Base-by-base conservation (phyloP, 176 grass and related monocot species). In the Thalia dealbata region DNA sequence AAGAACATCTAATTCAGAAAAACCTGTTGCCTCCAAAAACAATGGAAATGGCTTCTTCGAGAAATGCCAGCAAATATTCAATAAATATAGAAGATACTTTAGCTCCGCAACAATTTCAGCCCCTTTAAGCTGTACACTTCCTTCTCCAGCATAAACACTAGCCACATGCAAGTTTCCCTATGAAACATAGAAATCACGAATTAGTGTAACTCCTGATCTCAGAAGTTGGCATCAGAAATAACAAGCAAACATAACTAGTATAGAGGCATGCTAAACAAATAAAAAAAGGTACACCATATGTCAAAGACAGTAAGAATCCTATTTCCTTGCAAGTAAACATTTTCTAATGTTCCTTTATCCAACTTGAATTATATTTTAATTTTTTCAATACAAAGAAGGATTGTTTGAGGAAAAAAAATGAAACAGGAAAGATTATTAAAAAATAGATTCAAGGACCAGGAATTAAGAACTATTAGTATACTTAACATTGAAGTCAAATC, bases 1-100 rank as follows among this genome's bases (percentile, higher is more conserved):
- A 50, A 97, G 77, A 82, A 88, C 95, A 88, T 92, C 87, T 70
- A 91, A 81, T 52, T 7, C 26, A 2, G 87, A 75, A 79, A 90
- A 92, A 68, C 89, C 89, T 64, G 81, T 97, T 50, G 68, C 83
- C 76, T 92, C 95, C 70, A 97, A 83, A 88, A 97, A 97, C 72
- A 88, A 77, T 2, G 87, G 90, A 78, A 97, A 97, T 69, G 87
- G 87, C 79, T 97, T 97, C 79, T 92, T 97, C 24, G 95, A 97
- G 73, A 97, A 97, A 83, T 97, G 95, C 95, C 95, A 97, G 79
- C 95, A 97, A 38, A 97, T 79, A 50, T 74, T 92, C 76, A 97
- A 65, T 77, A 97, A 91, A 79, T 91, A 86, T 48, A 91, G 77
- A 82, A 88, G 87, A 82, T 92, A 83, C 63, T 91, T 97, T 18